Percentiles rank a stretch among this genome's conserved stretches.
Conservation (phyloP, 352 stramenopile genomes). For the Globisporangium acanthophoron region DNA sequence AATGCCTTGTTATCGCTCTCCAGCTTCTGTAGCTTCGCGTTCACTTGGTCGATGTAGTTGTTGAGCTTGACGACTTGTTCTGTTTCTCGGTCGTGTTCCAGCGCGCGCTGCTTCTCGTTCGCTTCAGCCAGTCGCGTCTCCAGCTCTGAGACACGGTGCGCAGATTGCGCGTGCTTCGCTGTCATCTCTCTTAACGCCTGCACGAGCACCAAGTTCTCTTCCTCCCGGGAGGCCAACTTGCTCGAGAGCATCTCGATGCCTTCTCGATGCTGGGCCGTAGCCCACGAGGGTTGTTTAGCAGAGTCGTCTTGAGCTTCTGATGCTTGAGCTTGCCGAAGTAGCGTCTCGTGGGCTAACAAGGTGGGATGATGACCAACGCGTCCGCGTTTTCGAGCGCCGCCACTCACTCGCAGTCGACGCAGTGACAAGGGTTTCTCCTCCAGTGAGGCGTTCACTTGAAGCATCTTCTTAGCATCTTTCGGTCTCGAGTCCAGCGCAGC, state of each 20-base stretch:
- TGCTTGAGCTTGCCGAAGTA: too few species aligned
- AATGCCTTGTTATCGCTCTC: slow-evolving; percentile 11
- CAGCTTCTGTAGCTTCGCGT: slow-evolving; percentile 16
- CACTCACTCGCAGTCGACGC: too few species aligned
- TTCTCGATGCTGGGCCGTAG: too few species aligned
- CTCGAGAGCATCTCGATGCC: slow-evolving; percentile 12
- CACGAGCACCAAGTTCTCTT: slow-evolving; percentile 39
- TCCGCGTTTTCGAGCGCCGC: too few species aligned
- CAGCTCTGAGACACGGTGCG: slow-evolving; percentile 4
- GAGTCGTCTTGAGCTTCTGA: too few species aligned
- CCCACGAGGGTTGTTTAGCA: too few species aligned
- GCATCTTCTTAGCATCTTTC: too few species aligned
- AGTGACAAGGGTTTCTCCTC: too few species aligned
- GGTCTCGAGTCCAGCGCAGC: too few species aligned
- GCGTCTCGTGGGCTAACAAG: too few species aligned
- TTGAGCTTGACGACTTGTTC: slow-evolving; percentile 23
- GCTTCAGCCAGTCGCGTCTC: slow-evolving; percentile 1
- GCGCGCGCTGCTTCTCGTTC: slow-evolving; percentile 2
- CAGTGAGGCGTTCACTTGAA: too few species aligned
- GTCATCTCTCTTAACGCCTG: slow-evolving; percentile 37
- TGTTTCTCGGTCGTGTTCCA: slow-evolving; percentile 15
- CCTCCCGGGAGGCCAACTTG: slow-evolving; percentile 25
- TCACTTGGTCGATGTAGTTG: slow-evolving; percentile 27
- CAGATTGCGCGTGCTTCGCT: slow-evolving; percentile 17
- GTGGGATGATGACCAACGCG: too few species aligned